phyloP scores from a whole-genome alignment of 257 asterid genomes.

The Penstemon newberryi region DNA sequence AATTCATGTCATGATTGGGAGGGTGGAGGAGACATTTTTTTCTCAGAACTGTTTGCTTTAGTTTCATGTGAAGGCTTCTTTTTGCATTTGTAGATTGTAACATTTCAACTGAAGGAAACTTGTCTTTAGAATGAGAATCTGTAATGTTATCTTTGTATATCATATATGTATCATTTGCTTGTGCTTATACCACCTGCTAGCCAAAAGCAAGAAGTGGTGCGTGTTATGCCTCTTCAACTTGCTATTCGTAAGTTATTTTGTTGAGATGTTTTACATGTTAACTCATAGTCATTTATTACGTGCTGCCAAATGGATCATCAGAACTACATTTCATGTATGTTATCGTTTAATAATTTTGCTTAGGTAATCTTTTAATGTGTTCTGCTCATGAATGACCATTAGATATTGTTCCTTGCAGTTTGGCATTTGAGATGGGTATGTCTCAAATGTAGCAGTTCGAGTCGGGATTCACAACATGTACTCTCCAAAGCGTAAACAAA shows the following conservation, averaged over 20 bases:
- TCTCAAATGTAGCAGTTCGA: background rate
- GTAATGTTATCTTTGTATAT: background rate
- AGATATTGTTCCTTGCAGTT: conserved; percentile 15
- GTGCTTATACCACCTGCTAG: background rate
- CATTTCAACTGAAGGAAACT: too few species aligned
- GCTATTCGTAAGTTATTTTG: background rate
- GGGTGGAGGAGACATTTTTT: too few species aligned
- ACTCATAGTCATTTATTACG: background rate
- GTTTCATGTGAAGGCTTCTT: too few species aligned
- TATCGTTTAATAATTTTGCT: background rate
- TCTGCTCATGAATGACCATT: conserved; percentile 6
- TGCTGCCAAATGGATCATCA: background rate
- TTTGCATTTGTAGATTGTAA: too few species aligned
- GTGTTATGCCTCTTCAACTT: background rate
- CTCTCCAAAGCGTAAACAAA: background rate
- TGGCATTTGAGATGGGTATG: background rate
- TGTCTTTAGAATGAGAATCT: too few species aligned
- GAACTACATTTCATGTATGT: background rate
- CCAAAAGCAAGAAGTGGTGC: background rate
- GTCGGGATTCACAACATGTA: background rate
- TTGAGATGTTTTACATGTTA: background rate
- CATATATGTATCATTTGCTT: background rate
- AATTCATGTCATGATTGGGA: background rate
- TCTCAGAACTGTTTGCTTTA: too few species aligned
- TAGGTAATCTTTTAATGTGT: too few species aligned